Percentiles rank a stretch among this genome's conserved stretches.
These are phyloP conservation scores for Mucor velutinosus DNA, from an alignment of 371 early-diverging fungal species.

Conservation along the genomic window DNA sequence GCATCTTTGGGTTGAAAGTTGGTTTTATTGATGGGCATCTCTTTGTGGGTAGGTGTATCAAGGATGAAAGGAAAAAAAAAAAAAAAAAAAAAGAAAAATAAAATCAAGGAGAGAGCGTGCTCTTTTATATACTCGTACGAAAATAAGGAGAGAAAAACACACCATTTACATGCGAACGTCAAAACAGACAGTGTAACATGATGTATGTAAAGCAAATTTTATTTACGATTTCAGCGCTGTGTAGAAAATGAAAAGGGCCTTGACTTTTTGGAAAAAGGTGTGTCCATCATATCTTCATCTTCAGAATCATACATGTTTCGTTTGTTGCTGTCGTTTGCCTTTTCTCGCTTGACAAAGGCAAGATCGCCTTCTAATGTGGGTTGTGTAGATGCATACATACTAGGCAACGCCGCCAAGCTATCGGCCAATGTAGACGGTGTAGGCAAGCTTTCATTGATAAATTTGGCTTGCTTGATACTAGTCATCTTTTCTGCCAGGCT, in stretches of 20 bases:
- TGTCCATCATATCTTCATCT: constrained; percentile 5
- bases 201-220: neutral
- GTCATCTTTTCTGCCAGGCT: constrained; percentile 80
- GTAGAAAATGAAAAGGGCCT: constrained; percentile 11
- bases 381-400: constrained; percentile 5
- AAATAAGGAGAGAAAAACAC: neutral
- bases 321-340: neutral
- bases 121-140: neutral
- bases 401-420: constrained; percentile 1
- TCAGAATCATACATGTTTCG: neutral
- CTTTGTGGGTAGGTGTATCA: neutral
- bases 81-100: neutral
- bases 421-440: constrained; percentile 7
- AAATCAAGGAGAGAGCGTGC: neutral
- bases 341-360: neutral
- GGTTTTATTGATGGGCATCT: constrained; percentile 15
- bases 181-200: neutral
- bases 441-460: neutral
- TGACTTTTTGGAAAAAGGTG: neutral
- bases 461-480: constrained; percentile 63
- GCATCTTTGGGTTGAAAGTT: constrained; percentile 34
- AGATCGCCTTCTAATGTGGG: constrained; percentile 9
- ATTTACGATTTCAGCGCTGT: neutral
- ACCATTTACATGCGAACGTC: neutral
- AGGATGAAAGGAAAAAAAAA: constrained; percentile 5